These are phyloP conservation scores for Termitomyces sp. DNA, from an alignment of 768 basidiomycete species.

Conservation along the genomic window DNA sequence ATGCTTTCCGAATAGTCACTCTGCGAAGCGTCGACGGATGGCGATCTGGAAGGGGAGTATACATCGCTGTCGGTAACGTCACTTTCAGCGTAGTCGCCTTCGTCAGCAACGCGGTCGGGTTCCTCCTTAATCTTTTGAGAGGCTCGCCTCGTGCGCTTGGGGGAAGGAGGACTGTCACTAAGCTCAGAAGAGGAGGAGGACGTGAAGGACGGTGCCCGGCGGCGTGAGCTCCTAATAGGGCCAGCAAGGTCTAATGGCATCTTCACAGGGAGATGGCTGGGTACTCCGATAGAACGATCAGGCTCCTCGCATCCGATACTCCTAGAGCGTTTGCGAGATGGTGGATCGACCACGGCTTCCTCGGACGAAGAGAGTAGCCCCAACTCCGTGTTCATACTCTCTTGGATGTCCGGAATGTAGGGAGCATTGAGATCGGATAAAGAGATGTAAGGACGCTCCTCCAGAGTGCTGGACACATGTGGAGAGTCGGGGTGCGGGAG, in stretches of 20 bases:
- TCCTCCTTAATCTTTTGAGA: background rate
- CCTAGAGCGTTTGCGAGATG: slow-evolving; percentile 10
- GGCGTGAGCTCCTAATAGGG: background rate
- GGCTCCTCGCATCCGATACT: background rate
- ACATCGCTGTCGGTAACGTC: slow-evolving; percentile 15
- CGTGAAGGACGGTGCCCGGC: slow-evolving; percentile 12
- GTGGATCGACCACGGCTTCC: background rate
- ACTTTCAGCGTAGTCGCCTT: slow-evolving; percentile 11
- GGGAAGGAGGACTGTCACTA: background rate
- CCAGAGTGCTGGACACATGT: slow-evolving; percentile 1
- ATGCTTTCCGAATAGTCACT: slow-evolving; percentile 17
- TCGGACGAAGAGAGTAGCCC: background rate
- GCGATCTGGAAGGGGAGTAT: slow-evolving; percentile 19
- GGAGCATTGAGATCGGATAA: slow-evolving; percentile 17
- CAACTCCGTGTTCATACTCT: background rate
- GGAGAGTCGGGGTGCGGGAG: slow-evolving; percentile 4
- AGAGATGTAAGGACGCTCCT: slow-evolving; percentile 12
- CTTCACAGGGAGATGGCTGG: background rate
- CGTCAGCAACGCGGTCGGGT: background rate
- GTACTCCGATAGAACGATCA: background rate
- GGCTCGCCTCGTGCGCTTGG: slow-evolving; percentile 10
- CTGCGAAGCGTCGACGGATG: slow-evolving; percentile 13
- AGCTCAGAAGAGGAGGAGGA: slow-evolving; percentile 12
- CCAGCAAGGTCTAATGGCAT: background rate
- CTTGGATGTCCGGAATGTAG: slow-evolving; percentile 9